These are phyloP conservation scores for Rhizopus delemar DNA, from an alignment of 371 early-diverging fungal genomes.

Conservation along the genomic window DNA sequence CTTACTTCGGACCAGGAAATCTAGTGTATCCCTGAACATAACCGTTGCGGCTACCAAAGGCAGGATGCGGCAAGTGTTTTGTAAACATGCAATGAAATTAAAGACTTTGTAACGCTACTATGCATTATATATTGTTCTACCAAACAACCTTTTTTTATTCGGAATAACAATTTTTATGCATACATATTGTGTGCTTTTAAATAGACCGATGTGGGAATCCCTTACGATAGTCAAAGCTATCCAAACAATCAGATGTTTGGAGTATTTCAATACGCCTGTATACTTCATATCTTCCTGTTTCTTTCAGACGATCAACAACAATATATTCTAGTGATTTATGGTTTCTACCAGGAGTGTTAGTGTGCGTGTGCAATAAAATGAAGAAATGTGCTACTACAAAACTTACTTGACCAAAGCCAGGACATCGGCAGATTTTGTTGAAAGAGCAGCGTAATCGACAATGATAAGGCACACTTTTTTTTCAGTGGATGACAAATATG, in stretches of 20 bases:
- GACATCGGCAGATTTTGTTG: no score
- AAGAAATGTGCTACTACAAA: slow-evolving; percentile 10
- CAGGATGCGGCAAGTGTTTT: background rate
- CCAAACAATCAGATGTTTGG: slow-evolving; percentile 9
- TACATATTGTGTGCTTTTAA: slow-evolving; percentile 5
- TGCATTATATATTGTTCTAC: slow-evolving; percentile 7
- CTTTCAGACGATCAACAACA: slow-evolving; percentile 6
- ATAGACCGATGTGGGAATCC: slow-evolving; percentile 15
- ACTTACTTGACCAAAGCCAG: no score
- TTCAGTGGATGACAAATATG: slow-evolving; percentile 6
- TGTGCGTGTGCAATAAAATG: slow-evolving; percentile 11
- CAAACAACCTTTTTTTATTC: background rate
- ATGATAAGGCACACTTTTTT: slow-evolving; percentile 9
- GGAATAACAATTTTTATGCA: slow-evolving; percentile 1
- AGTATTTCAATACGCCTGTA: slow-evolving; percentile 12
- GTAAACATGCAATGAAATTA: background rate
- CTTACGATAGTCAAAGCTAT: slow-evolving; percentile 10
- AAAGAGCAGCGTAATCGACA: slow-evolving; percentile 3
- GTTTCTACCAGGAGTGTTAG: slow-evolving; percentile 5
- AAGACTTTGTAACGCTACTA: slow-evolving; percentile 6
- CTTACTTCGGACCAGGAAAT: no score
- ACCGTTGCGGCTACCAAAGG: no score
- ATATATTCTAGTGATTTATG: slow-evolving; percentile 11
- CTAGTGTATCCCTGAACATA: no score
- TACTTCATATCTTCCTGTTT: slow-evolving; percentile 13